Evolutionary conservation across 1,284 basidiomycete genomes (phyloP).

Genomic region (Cutaneotrichosporon sp.): DNA sequence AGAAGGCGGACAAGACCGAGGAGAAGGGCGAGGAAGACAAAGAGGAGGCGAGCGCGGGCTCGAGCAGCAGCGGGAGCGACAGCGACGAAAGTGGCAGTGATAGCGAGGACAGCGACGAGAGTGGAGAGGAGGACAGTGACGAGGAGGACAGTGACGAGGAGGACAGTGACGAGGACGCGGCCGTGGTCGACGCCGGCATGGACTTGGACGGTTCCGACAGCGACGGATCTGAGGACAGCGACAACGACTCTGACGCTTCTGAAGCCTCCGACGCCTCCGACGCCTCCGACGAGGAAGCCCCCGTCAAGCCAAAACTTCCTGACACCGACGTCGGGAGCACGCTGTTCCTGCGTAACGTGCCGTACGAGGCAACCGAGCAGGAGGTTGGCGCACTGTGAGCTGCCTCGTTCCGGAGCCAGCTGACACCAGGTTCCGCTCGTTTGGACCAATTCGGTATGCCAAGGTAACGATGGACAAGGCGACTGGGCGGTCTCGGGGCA

Average conservation of each 20-base stretch:
- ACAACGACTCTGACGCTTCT: slow-evolving; percentile 51
- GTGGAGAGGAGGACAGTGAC: slow-evolving; percentile 48
- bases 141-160: slow-evolving; percentile 50
- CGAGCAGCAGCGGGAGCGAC: slow-evolving; percentile 12
- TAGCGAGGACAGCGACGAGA: slow-evolving; percentile 50
- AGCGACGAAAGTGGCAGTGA: slow-evolving; percentile 52
- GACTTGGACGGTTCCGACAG: too few relatives aligned
- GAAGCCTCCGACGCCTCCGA: slow-evolving; percentile 39
- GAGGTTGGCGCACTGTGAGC: slow-evolving; percentile 66
- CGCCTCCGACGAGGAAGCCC: slow-evolving; percentile 56
- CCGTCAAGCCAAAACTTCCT: slow-evolving; percentile 66
- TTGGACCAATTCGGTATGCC: slow-evolving; percentile 89
- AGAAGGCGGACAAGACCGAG: slow-evolving; percentile 50
- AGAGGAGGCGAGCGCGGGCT: slow-evolving; percentile 14
- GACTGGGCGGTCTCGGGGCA: slow-evolving; percentile 82
- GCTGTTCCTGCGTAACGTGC: slow-evolving; percentile 89
- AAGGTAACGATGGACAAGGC: slow-evolving; percentile 80
- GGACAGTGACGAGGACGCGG: slow-evolving; percentile 53
- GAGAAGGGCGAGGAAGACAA: slow-evolving; percentile 48
- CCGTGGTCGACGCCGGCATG: slow-evolving; percentile 52
- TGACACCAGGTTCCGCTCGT: slow-evolving; percentile 61
- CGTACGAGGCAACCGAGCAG: slow-evolving; percentile 86
- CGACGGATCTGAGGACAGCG: slow-evolving; percentile 23
- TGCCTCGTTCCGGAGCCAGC: background rate
- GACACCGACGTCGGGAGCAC: slow-evolving; percentile 80